These are phyloP conservation scores for Arctium minus DNA, from an alignment of 129 eudicot species.

Conservation along the genomic window DNA sequence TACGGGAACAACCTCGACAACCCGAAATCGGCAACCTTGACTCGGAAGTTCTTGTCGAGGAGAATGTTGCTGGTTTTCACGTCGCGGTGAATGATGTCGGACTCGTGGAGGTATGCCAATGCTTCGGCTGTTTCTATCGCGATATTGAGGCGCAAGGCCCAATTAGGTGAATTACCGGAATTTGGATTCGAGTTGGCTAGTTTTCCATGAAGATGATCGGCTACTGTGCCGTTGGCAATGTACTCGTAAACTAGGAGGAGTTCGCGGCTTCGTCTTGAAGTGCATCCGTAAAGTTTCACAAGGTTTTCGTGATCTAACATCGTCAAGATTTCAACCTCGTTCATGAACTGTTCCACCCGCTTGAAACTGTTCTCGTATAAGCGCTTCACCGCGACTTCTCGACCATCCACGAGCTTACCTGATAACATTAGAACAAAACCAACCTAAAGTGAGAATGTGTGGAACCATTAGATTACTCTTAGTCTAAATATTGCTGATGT, in stretches of 20 bases:
- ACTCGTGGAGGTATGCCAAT: slow-evolving; percentile 59
- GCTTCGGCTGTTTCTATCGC: slow-evolving; percentile 90
- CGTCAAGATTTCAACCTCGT: slow-evolving; percentile 32
- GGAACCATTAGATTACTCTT: not conserved
- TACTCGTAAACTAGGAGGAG: slow-evolving; percentile 81
- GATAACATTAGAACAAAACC: not conserved
- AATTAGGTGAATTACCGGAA: slow-evolving; percentile 22
- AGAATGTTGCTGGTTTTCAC: slow-evolving; percentile 40
- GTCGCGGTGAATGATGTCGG: slow-evolving; percentile 38
- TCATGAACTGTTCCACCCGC: slow-evolving; percentile 36
- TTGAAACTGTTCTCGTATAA: slow-evolving; percentile 31
- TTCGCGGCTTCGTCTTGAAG: slow-evolving; percentile 66
- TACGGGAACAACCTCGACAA: slow-evolving; percentile 53
- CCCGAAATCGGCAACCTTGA: slow-evolving; percentile 45
- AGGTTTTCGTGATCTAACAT: slow-evolving; percentile 64
- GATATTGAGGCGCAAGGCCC: slow-evolving; percentile 59
- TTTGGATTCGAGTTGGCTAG: slow-evolving; percentile 36
- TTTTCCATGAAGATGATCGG: slow-evolving; percentile 81
- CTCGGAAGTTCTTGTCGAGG: slow-evolving; percentile 21
- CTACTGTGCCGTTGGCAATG: slow-evolving; percentile 78
- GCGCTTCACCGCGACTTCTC: slow-evolving; percentile 39
- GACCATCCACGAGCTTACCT: slow-evolving; percentile 32
- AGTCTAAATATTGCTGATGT: no score
- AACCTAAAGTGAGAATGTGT: not conserved
- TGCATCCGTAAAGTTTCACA: slow-evolving; percentile 71